phyloP scores from a whole-genome alignment of 768 basidiomycete genomes.

The Tylopilus rubrobrunneus region DNA sequence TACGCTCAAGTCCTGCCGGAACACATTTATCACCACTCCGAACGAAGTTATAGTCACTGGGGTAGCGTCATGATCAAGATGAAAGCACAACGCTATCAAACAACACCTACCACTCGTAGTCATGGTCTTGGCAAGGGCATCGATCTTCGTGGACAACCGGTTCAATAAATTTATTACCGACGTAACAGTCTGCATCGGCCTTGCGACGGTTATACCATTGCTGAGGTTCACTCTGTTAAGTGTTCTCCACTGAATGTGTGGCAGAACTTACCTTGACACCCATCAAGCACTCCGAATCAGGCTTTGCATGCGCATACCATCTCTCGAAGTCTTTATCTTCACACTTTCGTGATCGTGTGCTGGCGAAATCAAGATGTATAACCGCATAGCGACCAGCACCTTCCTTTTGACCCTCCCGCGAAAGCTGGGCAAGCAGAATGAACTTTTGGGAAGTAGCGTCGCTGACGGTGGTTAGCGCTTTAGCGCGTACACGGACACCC shows the following conservation, averaged over 20 bases:
- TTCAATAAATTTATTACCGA: conserved; percentile 86
- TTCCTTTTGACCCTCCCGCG: conserved; percentile 52
- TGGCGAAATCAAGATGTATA: conserved; percentile 80
- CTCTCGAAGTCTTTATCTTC: conserved; percentile 67
- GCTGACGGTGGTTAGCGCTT: conserved; percentile 81
- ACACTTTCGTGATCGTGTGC: conserved; percentile 68
- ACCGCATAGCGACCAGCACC: conserved; percentile 60
- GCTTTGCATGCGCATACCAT: conserved; percentile 78
- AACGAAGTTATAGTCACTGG: conserved; percentile 87
- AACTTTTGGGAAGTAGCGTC: conserved; percentile 98
- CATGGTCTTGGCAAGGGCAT: conserved; percentile 80
- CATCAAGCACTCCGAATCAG: conserved; percentile 79
- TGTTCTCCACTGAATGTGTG: background rate
- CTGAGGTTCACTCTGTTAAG: conserved; percentile 34
- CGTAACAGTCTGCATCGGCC: conserved; percentile 77
- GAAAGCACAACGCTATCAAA: background rate
- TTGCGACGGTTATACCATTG: conserved; percentile 95
- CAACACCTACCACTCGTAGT: conserved; percentile 84
- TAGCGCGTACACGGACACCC: conserved; percentile 66
- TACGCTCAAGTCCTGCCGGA: conserved; percentile 82
- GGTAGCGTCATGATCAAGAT: background rate
- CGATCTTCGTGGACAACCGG: conserved; percentile 79
- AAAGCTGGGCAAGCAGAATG: conserved; percentile 76
- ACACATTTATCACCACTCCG: conserved; percentile 72
- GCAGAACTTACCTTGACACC: conserved; percentile 73